These are phyloP conservation scores for Pestalotiopsis sp. DNA, from an alignment of 2,329 filamentous ascomycete genomes.

Conservation along the genomic window DNA sequence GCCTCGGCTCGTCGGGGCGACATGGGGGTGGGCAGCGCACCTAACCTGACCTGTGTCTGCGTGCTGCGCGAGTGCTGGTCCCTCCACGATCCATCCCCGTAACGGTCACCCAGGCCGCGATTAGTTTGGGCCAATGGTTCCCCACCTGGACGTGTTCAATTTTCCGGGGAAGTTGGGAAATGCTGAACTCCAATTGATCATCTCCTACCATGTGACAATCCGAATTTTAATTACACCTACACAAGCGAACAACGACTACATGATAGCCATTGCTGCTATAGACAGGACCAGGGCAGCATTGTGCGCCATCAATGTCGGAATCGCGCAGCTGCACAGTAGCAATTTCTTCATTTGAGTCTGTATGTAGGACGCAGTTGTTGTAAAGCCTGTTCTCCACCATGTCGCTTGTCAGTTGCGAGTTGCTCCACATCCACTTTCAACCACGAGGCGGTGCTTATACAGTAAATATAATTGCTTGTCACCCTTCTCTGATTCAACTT, in stretches of 20 bases:
- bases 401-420: too few relatives aligned
- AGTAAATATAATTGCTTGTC: neutral
- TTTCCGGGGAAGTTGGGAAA: constrained; percentile 1
- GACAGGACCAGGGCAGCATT: too few relatives aligned
- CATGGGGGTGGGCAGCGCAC: neutral
- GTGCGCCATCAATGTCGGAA: too few relatives aligned
- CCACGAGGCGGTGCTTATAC: neutral
- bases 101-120: constrained; percentile 9
- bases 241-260: too few relatives aligned
- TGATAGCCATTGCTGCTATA: too few relatives aligned
- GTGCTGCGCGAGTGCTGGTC: neutral
- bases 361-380: too few relatives aligned
- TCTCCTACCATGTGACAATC: neutral
- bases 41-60: neutral
- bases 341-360: too few relatives aligned
- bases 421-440: too few relatives aligned
- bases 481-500: too few relatives aligned
- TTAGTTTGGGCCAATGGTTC: neutral
- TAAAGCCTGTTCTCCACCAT: too few relatives aligned
- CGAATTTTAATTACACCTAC: neutral
- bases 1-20: constrained; percentile 9
- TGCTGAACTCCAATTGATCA: neutral
- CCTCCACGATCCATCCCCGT: constrained; percentile 1
- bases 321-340: too few relatives aligned
- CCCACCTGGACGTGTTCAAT: neutral